phyloP scores from a whole-genome alignment of 345 rosid species.

The Citrus medica region DNA sequence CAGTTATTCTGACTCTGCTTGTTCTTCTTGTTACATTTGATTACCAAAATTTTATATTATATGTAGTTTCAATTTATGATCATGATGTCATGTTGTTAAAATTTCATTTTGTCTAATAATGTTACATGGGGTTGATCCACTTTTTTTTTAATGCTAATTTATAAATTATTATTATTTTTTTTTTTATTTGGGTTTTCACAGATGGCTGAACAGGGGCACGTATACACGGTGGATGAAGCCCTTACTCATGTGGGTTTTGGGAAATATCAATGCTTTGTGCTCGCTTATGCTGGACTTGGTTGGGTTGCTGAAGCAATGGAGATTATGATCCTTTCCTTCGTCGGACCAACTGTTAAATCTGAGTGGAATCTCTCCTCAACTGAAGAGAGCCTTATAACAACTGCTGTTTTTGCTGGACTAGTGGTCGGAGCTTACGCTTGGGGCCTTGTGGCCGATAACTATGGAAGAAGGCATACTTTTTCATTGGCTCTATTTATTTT shows the following conservation, averaged over 20 bases:
- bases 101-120: too few species aligned
- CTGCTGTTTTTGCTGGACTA: slow-evolving; percentile 44
- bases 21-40: too few species aligned
- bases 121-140: too few species aligned
- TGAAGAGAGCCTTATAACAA: slow-evolving; percentile 36
- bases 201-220: slow-evolving; percentile 18
- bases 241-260: slow-evolving; percentile 36
- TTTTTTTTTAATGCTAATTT: too few species aligned
- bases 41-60: too few species aligned
- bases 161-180: too few species aligned
- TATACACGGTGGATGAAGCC: slow-evolving; percentile 40
- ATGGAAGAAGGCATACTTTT: slow-evolving; percentile 36
- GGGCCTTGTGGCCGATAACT: slow-evolving; percentile 43
- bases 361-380: slow-evolving; percentile 40
- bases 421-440: slow-evolving; percentile 48
- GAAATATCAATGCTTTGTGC: slow-evolving; percentile 37
- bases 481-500: too few species aligned
- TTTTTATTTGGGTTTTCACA: not conserved
- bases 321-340: slow-evolving; percentile 50
- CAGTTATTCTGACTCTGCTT: too few species aligned
- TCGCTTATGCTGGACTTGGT: slow-evolving; percentile 43
- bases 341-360: slow-evolving; percentile 38
- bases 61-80: too few species aligned
- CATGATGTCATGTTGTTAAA: too few species aligned
- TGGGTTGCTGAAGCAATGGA: slow-evolving; percentile 49